Evolutionary conservation across 2,329 filamentous ascomycete species (phyloP), one percentile per base, ranked within the genome.

Genomic region (Phoma sp.): DNA sequence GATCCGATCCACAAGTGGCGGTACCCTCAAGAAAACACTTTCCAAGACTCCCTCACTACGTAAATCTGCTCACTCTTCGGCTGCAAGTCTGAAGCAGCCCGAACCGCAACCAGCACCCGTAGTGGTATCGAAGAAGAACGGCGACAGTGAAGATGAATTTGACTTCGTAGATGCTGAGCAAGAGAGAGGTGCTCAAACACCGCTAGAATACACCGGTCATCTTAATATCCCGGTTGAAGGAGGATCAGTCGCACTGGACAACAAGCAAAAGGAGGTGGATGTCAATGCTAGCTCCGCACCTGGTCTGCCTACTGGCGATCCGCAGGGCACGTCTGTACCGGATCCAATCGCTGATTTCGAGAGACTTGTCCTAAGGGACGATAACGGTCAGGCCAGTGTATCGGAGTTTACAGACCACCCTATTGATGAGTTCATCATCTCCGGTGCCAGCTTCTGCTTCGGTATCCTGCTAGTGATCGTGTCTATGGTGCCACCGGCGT

Each of bases 401-500:
- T 81, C 86, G 4, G 77, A 86, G 2, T 89, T 93, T 62, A 86
- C 83, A 33, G 68, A 73, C 4, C 86, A 93, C 55, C 86, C 90
- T 0, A 84, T 93, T 14, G 93, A 98, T 72, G 77, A 89, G 22
- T 99, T 97, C 70, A 87, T 97, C 33, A 91, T 96, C 72, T 93
- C 91, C 0, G 93, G 92, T 8, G 86, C 88, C 4, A 95, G 90
- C 69, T 88, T 97, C 74, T 96, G 92, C 74, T 97, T 93, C 66
- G 95, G 95, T 3, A 83, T 96, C 29, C 78, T 98, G 1, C 82
- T 96, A 11, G 81, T 98, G 1, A 81, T 98, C 48, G 87, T 98
- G n/a, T 96, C 91, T 10, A 89, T 98, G 78, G 87, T 98, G 0
- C 96, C 95, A 0, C 95, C 95, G 0, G 86, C 93, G 0, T 96